A percentile compares a stretch with the other conserved stretches of the same genome.
Evolutionary conservation across 805 yeast species (phyloP).

Genomic region (Lachancea nothofagi): DNA sequence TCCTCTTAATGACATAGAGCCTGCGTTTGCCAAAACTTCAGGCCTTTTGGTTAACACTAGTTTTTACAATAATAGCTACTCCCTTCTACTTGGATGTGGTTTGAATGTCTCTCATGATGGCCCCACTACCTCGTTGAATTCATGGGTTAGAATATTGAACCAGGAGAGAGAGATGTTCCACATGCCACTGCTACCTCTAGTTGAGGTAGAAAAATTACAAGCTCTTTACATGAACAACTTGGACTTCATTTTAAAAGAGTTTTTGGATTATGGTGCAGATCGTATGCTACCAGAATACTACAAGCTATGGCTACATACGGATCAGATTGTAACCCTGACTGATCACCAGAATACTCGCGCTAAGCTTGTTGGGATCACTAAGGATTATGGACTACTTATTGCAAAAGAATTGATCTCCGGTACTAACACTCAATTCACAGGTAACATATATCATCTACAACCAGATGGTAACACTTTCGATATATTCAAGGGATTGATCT

Average conservation of each 20-base stretch:
- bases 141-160: slow-evolving; percentile 60
- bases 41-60: slow-evolving; percentile 84
- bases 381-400: slow-evolving; percentile 74
- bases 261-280: slow-evolving; percentile 57
- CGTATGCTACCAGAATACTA: slow-evolving; percentile 71
- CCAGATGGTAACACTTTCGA: slow-evolving; percentile 98
- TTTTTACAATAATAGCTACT: slow-evolving; percentile 51
- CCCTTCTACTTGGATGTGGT: slow-evolving; percentile 80
- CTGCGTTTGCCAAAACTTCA: slow-evolving; percentile 67
- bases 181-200: slow-evolving; percentile 40
- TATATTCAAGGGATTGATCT: slow-evolving; percentile 83
- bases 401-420: slow-evolving; percentile 59
- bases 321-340: slow-evolving; percentile 66
- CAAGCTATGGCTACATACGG: slow-evolving; percentile 76
- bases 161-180: slow-evolving; percentile 41
- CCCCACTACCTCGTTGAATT: slow-evolving; percentile 85
- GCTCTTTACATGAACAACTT: slow-evolving; percentile 67
- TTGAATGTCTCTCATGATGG: slow-evolving; percentile 77
- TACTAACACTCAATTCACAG: slow-evolving; percentile 41
- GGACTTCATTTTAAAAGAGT: slow-evolving; percentile 54
- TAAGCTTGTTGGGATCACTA: slow-evolving; percentile 70
- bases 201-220: slow-evolving; percentile 36
- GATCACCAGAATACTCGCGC: slow-evolving; percentile 52
- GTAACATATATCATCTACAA: slow-evolving; percentile 62
- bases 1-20: slow-evolving; percentile 49